Percentiles rank a stretch among this genome's conserved stretches.
These are phyloP conservation scores for Flaveria floridana DNA, from an alignment of 140 eudicot species.

Conservation along the genomic window DNA sequence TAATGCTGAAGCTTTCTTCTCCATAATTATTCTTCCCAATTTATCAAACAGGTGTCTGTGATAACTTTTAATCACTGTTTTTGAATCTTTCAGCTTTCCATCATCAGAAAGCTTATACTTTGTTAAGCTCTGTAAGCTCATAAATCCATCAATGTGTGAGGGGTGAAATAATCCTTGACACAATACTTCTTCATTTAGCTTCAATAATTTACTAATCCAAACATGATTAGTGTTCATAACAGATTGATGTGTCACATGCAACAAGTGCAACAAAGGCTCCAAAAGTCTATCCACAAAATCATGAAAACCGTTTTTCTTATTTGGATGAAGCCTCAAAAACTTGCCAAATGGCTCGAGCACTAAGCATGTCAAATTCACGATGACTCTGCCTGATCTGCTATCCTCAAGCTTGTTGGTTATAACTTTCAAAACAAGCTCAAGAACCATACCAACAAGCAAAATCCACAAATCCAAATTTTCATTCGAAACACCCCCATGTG, in stretches of 20 bases:
- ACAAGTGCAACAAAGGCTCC: constrained; percentile 62
- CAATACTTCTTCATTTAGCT: constrained; percentile 61
- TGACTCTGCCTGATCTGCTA: constrained; percentile 35
- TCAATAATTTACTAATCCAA: constrained; percentile 38
- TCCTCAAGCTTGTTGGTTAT: constrained; percentile 26
- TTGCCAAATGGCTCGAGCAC: constrained; percentile 71
- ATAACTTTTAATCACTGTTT: constrained; percentile 62
- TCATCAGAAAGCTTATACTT: constrained; percentile 58
- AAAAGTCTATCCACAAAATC: constrained; percentile 72
- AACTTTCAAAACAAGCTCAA: constrained; percentile 50
- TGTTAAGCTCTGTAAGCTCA: constrained; percentile 52
- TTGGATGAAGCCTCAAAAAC: constrained; percentile 77
- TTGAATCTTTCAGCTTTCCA: constrained; percentile 40
- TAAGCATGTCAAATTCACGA: constrained; percentile 50
- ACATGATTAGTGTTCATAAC: constrained; percentile 25
- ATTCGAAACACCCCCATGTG: constrained; percentile 70
- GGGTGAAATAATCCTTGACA: constrained; percentile 84
- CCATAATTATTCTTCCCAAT: constrained; percentile 50
- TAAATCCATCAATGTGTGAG: constrained; percentile 70
- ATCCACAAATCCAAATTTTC: constrained; percentile 81
- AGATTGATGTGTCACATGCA: constrained; percentile 40
- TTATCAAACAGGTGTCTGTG: constrained; percentile 83
- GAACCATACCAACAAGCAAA: constrained; percentile 43
- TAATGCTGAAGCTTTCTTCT: constrained; percentile 47
- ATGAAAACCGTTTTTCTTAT: constrained; percentile 63